Evolutionary conservation across 345 rosid species (phyloP).

Genomic region (Eutrema yunnanense): DNA sequence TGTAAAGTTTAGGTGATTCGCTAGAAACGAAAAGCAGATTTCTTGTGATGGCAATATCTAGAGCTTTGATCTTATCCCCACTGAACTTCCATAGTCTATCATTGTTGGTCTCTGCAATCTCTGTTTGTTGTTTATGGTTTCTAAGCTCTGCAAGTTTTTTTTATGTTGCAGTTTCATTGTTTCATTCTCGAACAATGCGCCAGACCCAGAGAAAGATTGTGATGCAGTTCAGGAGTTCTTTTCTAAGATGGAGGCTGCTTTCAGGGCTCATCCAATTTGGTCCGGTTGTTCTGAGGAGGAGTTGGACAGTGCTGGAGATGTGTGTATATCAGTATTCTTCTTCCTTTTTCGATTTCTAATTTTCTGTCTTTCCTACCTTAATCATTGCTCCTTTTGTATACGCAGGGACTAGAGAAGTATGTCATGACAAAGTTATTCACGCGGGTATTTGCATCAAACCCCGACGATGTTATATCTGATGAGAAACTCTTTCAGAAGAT

Average conservation of each 20-base stretch:
- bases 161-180: conserved; percentile 75
- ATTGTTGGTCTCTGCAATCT: background rate
- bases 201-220: conserved; percentile 81
- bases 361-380: background rate
- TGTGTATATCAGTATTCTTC: conserved; percentile 28
- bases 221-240: conserved; percentile 67
- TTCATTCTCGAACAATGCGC: conserved; percentile 75
- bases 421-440: conserved; percentile 90
- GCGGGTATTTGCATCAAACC: conserved; percentile 85
- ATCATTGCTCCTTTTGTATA: background rate
- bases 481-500: conserved; percentile 69
- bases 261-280: conserved; percentile 93
- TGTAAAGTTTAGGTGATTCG: background rate
- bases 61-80: conserved; percentile 1
- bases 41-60: background rate
- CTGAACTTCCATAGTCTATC: background rate
- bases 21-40: background rate
- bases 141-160: background rate
- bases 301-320: conserved; percentile 91
- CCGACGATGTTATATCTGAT: conserved; percentile 74
- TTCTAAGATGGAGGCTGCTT: conserved; percentile 74
- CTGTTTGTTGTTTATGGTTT: background rate
- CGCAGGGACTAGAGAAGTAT: conserved; percentile 95
- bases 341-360: background rate
- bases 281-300: conserved; percentile 94